These are phyloP conservation scores for Polytrichum formosum DNA, from an alignment of 225 moss, liverwort and hornwort species.

Conservation along the genomic window DNA sequence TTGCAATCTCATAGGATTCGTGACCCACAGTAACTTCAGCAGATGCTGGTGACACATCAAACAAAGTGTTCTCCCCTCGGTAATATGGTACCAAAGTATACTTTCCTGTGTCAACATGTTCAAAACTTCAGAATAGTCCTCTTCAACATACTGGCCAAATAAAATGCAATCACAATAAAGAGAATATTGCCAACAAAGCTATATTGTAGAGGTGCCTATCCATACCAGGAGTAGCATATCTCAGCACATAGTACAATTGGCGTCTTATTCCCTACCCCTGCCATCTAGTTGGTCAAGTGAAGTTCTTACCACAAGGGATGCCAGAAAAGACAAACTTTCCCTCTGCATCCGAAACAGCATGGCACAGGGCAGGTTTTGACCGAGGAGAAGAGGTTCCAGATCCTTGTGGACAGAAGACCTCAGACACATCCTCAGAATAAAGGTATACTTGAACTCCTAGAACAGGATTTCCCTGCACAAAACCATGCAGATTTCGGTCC, in stretches of 20 bases:
- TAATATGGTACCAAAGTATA: conserved; percentile 77
- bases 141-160: neutral
- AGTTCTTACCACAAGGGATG: conserved; percentile 68
- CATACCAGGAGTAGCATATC: neutral
- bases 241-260: neutral
- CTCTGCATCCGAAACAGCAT: conserved; percentile 62
- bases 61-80: conserved; percentile 77
- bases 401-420: conserved; percentile 63
- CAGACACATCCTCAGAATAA: conserved; percentile 65
- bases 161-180: too few relatives aligned
- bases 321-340: conserved; percentile 66
- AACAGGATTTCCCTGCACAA: conserved; percentile 77
- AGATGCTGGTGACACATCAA: conserved; percentile 76
- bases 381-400: conserved; percentile 43
- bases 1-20: conserved; percentile 55
- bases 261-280: neutral
- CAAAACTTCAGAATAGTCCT: neutral
- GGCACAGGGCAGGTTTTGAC: conserved; percentile 62
- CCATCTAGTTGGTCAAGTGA: neutral
- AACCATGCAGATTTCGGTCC: neutral
- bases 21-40: conserved; percentile 59
- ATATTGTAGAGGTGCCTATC: neutral
- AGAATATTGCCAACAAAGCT: too few relatives aligned
- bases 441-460: conserved; percentile 85
- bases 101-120: conserved; percentile 25